Evolutionary conservation across 129 eudicot species (phyloP), one percentile per base, ranked within the genome.

Genomic region (Calendula officinalis): DNA sequence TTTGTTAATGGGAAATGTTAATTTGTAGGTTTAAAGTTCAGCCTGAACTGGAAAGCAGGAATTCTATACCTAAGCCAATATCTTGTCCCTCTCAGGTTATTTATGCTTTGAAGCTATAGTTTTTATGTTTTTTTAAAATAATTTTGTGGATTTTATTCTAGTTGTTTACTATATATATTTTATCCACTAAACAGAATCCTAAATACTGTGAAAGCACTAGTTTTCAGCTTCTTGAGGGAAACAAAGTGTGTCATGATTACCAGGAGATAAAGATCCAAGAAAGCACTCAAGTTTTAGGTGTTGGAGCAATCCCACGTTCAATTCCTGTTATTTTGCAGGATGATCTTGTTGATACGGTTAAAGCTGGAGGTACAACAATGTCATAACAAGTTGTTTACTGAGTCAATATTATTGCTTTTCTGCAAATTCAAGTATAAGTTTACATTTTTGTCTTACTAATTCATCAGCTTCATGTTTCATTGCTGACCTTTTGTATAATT

Each of bases 191-290:
- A 64, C 76, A 73, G 80, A 67, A 70, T 17, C 54, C 64, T 43
- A 76, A 55, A 69, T 67, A 60, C 30, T 94, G 99, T 80, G 96
- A 88, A 76, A 84, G 99, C 89, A 83, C 84, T 57, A 85, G 81
- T 58, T 88, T 94, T 56, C 81, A 77, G 82, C 84, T 83, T 34
- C 44, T 94, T 41, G 95, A 88, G 67, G 89, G 77, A 55, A 75
- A 75, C 75, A 86, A 65, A 77, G 63, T 71, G 50, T 88, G 89
- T 56, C 96, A 89, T 78, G 99, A 94, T 80, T 94, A 88, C 58
- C 99, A 94, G 75, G 99, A 94, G 56, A 94, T 94, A 57, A 94
- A 94, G 75, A 86, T 94, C 56, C 99, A 94, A 83, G 99, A 94
- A 80, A 88, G 87, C 74, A 83, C 97, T 5, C 99, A 88, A 59